Percentiles rank a stretch among this genome's conserved stretches.
Conservation (phyloP, 306 rosid species). For the Vigna reflexopilosa region DNA sequence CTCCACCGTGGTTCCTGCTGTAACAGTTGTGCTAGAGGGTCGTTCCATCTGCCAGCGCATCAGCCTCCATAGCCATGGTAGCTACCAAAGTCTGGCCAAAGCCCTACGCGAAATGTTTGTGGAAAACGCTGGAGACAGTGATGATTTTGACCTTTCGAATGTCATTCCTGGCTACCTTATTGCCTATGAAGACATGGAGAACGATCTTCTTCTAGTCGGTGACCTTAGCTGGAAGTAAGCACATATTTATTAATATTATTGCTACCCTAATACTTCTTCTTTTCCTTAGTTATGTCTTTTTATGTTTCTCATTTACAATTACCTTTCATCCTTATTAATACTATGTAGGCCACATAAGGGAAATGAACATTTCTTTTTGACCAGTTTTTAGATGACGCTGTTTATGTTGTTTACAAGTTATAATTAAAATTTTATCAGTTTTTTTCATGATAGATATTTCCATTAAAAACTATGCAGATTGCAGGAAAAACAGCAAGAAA, state of each 20-base stretch:
- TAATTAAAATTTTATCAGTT: too few relatives aligned
- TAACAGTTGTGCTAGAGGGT: conserved; percentile 89
- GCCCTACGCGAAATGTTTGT: conserved; percentile 81
- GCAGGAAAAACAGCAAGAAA: too few relatives aligned
- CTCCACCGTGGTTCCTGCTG: conserved; percentile 68
- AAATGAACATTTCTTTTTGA: background rate
- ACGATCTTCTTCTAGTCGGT: conserved; percentile 94
- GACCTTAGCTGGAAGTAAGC: conserved; percentile 90
- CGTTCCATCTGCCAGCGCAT: conserved; percentile 92
- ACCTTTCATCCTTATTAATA: background rate
- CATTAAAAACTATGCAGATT: too few relatives aligned
- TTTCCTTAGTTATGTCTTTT: background rate
- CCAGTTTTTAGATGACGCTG: too few relatives aligned
- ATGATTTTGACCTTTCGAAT: conserved; percentile 63
- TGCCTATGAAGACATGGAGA: conserved; percentile 91
- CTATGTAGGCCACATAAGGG: background rate
- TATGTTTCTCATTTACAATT: background rate
- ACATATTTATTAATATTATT: background rate
- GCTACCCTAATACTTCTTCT: background rate
- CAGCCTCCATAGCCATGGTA: conserved; percentile 76
- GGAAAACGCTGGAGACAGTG: conserved; percentile 15
- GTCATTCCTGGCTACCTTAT: conserved; percentile 84
- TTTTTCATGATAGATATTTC: too few relatives aligned
- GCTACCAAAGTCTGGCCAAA: conserved; percentile 78
- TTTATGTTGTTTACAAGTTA: too few relatives aligned